Conservation (phyloP, 2,329 filamentous ascomycete genomes). For the Fonsecaea nubica region DNA sequence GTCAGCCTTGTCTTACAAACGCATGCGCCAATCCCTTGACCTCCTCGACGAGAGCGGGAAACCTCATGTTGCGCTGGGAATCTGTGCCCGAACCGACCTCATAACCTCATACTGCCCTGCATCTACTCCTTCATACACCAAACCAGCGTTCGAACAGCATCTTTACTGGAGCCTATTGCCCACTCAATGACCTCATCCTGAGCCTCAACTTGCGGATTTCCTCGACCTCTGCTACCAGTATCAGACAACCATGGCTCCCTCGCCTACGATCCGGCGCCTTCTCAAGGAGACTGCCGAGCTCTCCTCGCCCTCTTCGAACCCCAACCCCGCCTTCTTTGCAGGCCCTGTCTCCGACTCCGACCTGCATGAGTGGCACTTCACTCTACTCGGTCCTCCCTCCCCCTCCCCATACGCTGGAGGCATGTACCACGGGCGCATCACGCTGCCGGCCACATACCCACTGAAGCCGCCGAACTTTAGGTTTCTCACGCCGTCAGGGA, state of each 20-base stretch:
- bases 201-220: not conserved
- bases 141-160: not conserved
- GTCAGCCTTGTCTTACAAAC: not conserved
- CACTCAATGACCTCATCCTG: constrained; percentile 2
- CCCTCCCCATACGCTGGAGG: constrained; percentile 78
- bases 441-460: constrained; percentile 87
- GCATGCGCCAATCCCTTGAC: not conserved
- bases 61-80: not conserved
- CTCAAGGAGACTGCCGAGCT: constrained; percentile 91
- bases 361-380: constrained; percentile 99
- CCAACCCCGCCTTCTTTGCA: constrained; percentile 85
- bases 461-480: constrained; percentile 93
- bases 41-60: not conserved
- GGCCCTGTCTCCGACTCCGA: constrained; percentile 80
- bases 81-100: not conserved
- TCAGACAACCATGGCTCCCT: constrained; percentile 36
- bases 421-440: constrained; percentile 94
- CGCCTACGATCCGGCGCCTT: constrained; percentile 48
- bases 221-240: not conserved
- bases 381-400: constrained; percentile 83
- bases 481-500: constrained; percentile 87
- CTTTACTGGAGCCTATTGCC: not conserved
- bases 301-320: constrained; percentile 70
- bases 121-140: not conserved
- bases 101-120: not conserved